Evolutionary conservation across 108 stramenopile species (phyloP).

Genomic region (Fragilariopsis cylindrus): DNA sequence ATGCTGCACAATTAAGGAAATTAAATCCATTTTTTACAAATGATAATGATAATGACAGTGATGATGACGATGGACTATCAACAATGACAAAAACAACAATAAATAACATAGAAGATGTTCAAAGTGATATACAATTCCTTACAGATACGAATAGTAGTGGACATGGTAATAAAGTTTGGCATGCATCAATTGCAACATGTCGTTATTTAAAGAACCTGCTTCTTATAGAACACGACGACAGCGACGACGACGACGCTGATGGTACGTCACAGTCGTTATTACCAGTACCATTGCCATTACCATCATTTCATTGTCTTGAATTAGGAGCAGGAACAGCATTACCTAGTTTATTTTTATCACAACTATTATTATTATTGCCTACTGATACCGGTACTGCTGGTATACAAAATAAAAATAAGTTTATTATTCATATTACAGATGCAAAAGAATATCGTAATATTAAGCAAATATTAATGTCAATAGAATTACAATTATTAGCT

Average conservation of each 20-base stretch:
- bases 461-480: conserved; percentile 20
- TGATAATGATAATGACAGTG: conserved; percentile 5
- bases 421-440: conserved; percentile 19
- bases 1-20: not conserved
- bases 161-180: conserved; percentile 36
- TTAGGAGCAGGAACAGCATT: conserved; percentile 34
- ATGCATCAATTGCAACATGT: conserved; percentile 33
- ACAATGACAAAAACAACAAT: not conserved
- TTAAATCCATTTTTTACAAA: not conserved
- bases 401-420: not conserved
- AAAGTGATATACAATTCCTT: not conserved
- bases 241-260: not conserved
- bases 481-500: not conserved
- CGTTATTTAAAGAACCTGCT: conserved; percentile 12
- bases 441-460: conserved; percentile 31
- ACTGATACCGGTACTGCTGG: no score
- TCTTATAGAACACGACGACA: not conserved
- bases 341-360: conserved; percentile 20
- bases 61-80: not conserved
- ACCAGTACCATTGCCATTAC: not conserved
- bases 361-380: not conserved
- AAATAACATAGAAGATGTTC: not conserved
- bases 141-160: conserved; percentile 18
- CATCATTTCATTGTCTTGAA: conserved; percentile 17
- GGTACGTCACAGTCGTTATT: not conserved